phyloP scores from a whole-genome alignment of 2,329 filamentous ascomycete genomes.

The Helotiales sp. region DNA sequence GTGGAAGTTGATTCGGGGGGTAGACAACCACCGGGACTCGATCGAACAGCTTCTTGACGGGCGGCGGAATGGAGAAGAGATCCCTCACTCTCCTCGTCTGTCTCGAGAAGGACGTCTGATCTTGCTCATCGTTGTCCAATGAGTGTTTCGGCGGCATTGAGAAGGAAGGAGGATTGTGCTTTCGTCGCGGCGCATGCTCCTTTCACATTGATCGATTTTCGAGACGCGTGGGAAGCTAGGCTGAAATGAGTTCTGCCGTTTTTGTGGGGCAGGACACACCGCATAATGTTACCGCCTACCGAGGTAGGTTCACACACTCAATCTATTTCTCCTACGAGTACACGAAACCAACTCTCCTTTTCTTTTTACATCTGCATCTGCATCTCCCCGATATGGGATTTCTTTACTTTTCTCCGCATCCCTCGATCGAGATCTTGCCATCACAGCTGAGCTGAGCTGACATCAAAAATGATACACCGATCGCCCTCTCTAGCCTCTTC shows the following conservation, averaged over 20 bases:
- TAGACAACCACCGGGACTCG: conserved; percentile 78
- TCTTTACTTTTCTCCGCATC: not conserved
- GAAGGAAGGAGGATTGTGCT: not conserved
- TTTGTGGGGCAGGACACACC: too few relatives aligned
- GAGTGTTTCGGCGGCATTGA: conserved; percentile 19
- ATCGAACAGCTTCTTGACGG: conserved; percentile 82
- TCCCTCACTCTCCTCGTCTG: conserved; percentile 22
- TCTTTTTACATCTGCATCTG: not conserved
- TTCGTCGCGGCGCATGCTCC: not conserved
- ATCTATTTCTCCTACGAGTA: not conserved
- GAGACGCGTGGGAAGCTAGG: not conserved
- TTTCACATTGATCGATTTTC: not conserved
- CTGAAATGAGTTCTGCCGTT: not conserved
- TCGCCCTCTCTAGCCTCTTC: not conserved
- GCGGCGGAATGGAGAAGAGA: conserved; percentile 57
- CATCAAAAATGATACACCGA: not conserved
- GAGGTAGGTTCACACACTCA: too few relatives aligned
- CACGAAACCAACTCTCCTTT: not conserved
- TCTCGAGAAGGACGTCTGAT: conserved; percentile 17
- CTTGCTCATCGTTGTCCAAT: conserved; percentile 4
- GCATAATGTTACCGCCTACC: not conserved
- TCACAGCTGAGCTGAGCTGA: not conserved
- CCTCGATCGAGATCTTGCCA: not conserved
- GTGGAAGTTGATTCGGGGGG: conserved; percentile 71
- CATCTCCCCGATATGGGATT: too few relatives aligned